Evolutionary conservation across 2,329 filamentous ascomycete species (phyloP).

Genomic region (Chaetomium sp.): DNA sequence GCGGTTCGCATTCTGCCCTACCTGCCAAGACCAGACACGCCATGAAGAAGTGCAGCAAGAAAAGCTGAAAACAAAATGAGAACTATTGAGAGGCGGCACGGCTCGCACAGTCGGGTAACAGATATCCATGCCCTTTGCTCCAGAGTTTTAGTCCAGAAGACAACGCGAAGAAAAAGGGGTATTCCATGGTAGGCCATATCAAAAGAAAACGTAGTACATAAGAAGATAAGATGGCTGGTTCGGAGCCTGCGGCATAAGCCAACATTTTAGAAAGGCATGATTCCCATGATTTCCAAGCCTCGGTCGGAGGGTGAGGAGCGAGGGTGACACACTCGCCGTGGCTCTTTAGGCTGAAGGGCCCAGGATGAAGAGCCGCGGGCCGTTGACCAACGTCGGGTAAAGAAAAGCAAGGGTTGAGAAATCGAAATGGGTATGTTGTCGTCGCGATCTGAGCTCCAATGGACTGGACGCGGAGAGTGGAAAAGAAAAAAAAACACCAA

Average conservation of each 20-base stretch:
- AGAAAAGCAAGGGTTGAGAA: neutral
- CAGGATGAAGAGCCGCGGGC: slow-evolving; percentile 10
- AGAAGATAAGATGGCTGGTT: slow-evolving; percentile 6
- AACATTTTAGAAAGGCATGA: slow-evolving; percentile 1
- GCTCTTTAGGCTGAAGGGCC: neutral
- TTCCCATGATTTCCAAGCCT: neutral
- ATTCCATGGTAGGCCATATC: slow-evolving; percentile 20
- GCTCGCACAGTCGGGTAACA: neutral
- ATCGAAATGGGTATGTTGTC: slow-evolving; percentile 17
- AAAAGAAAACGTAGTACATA: slow-evolving; percentile 19
- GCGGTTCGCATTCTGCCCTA: slow-evolving; percentile 2
- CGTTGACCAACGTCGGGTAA: neutral
- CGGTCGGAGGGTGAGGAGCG: neutral
- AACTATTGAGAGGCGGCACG: neutral
- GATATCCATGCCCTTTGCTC: neutral
- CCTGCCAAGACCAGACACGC: neutral
- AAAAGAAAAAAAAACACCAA: neutral
- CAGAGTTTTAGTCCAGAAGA: slow-evolving; percentile 15
- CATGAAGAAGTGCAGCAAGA: neutral
- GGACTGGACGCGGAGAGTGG: neutral
- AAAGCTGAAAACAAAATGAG: neutral
- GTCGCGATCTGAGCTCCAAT: neutral
- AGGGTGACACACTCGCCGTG: slow-evolving; percentile 1
- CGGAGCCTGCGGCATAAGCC: slow-evolving; percentile 3
- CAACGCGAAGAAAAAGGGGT: slow-evolving; percentile 13